Evolutionary conservation across 768 basidiomycete genomes (phyloP).

Genomic region (Clitopilus hobsonii): DNA sequence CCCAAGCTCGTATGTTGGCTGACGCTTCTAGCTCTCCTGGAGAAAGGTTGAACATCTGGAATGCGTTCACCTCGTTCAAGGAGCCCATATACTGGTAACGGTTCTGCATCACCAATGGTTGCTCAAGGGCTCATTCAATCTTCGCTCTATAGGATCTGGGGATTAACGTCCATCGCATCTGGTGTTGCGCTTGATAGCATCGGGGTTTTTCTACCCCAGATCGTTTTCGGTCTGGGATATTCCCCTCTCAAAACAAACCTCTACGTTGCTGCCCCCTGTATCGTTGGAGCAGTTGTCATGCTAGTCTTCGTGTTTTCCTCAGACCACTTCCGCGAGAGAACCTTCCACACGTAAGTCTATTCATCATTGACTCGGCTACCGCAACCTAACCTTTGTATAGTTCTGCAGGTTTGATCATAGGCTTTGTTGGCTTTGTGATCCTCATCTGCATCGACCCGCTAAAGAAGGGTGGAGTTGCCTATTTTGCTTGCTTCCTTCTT

Average conservation of each 20-base stretch:
- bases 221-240: conserved; percentile 40
- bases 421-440: conserved; percentile 36
- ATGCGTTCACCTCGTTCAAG: conserved; percentile 39
- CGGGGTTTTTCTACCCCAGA: conserved; percentile 49
- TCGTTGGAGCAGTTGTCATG: conserved; percentile 41
- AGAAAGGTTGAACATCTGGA: conserved; percentile 35
- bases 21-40: conserved; percentile 41
- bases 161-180: conserved; percentile 37
- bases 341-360: conserved; percentile 33
- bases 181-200: conserved; percentile 48
- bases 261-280: conserved; percentile 48
- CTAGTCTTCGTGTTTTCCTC: conserved; percentile 44
- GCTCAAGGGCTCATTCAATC: background rate
- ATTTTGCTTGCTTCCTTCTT: conserved; percentile 53
- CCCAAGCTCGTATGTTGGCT: conserved; percentile 34
- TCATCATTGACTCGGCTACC: background rate
- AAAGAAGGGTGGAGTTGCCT: conserved; percentile 35
- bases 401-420: conserved; percentile 35
- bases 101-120: background rate
- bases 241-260: conserved; percentile 48
- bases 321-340: conserved; percentile 45
- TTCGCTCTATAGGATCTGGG: conserved; percentile 32
- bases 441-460: conserved; percentile 39
- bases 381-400: conserved; percentile 12
- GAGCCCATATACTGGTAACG: conserved; percentile 39